Evolutionary conservation across 106 monocot species (phyloP).

Genomic region (Dendrobium catenatum): DNA sequence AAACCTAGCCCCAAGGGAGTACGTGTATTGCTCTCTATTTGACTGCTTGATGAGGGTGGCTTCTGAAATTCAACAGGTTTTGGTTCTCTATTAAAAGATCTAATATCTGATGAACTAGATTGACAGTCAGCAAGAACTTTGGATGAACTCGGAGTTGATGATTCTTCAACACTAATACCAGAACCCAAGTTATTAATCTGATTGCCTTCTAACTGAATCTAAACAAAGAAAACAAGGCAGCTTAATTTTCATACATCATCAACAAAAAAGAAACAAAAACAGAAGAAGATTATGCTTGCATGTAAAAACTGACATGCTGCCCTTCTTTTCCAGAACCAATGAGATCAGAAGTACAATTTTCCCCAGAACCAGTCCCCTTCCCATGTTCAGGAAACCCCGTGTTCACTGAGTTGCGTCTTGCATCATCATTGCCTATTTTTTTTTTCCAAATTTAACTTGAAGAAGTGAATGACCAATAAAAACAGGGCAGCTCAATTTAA

Average conservation of each 20-base stretch:
- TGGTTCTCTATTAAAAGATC: conserved; percentile 12
- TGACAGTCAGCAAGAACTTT: not conserved
- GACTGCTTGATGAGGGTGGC: conserved; percentile 16
- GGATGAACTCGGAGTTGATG: conserved; percentile 9
- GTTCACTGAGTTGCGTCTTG: not conserved
- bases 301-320: conserved; percentile 7
- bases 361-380: not conserved
- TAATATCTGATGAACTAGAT: conserved; percentile 8
- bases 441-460: not conserved
- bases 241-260: not conserved
- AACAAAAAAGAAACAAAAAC: not conserved
- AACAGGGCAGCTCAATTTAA: not conserved
- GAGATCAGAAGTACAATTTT: conserved; percentile 2
- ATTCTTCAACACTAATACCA: conserved; percentile 3
- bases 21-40: conserved; percentile 17
- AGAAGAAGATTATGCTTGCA: conserved; percentile 5
- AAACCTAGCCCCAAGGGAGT: conserved; percentile 66
- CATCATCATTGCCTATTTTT: not conserved
- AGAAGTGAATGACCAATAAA: not conserved
- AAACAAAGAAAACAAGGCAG: not conserved
- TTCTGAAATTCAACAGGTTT: not conserved
- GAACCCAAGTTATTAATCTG: not conserved
- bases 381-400: not conserved
- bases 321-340: conserved; percentile 3
- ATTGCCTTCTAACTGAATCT: conserved; percentile 11